These are phyloP conservation scores for Phytophthora boehmeriae DNA, from an alignment of 352 stramenopile species.

Conservation along the genomic window DNA sequence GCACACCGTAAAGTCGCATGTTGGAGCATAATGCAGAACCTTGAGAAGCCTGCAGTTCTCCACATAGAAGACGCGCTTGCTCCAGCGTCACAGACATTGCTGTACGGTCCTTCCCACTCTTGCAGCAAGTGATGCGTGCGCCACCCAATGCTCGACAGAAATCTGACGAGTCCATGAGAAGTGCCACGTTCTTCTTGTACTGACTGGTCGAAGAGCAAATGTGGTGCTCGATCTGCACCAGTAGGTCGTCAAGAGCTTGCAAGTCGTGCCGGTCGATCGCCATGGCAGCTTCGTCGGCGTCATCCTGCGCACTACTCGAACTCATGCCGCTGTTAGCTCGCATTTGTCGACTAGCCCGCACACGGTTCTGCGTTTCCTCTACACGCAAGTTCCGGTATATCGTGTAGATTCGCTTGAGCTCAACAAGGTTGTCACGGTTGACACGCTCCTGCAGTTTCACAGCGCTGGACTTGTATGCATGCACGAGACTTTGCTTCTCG, in stretches of 20 bases:
- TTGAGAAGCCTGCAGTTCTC: conserved; percentile 62
- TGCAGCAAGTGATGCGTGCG: conserved; percentile 96
- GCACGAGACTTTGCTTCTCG: conserved; percentile 85
- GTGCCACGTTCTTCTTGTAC: conserved; percentile 84
- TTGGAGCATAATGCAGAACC: conserved; percentile 62
- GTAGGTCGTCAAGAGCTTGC: conserved; percentile 65
- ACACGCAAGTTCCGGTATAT: conserved; percentile 56
- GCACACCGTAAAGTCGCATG: conserved; percentile 79
- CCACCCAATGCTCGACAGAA: conserved; percentile 89
- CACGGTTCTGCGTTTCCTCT: conserved; percentile 41
- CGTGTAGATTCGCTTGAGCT: conserved; percentile 66
- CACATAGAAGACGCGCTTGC: conserved; percentile 73
- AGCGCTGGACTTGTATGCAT: conserved; percentile 76
- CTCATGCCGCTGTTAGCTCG: conserved; percentile 20
- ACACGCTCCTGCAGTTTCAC: conserved; percentile 82
- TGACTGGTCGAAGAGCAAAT: conserved; percentile 68
- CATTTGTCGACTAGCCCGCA: conserved; percentile 29
- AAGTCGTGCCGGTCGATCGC: conserved; percentile 43
- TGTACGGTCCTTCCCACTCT: conserved; percentile 97
- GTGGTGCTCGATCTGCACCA: conserved; percentile 75
- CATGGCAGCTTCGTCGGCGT: conserved; percentile 35
- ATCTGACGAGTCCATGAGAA: conserved; percentile 84
- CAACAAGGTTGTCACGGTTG: conserved; percentile 80
- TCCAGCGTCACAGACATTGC: conserved; percentile 97
- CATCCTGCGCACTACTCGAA: conserved; percentile 7